A percentile compares a stretch with the other conserved stretches of the same genome.
Conservation (phyloP, 2,329 filamentous ascomycete species). For the Mycogone perniciosa region DNA sequence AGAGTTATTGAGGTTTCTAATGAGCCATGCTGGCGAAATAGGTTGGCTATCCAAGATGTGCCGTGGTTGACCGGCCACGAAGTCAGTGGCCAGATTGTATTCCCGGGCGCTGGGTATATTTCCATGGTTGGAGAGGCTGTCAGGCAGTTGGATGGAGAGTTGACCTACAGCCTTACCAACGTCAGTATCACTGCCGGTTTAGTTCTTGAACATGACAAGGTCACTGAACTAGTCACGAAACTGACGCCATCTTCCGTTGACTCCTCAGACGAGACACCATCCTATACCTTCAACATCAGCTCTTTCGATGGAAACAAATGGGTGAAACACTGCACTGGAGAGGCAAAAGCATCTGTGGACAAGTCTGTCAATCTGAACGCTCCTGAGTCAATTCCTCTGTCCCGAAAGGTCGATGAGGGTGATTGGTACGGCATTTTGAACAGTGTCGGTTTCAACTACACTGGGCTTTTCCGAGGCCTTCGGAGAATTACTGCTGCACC, state of each 20-base stretch:
- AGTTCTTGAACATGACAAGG: conserved; percentile 21
- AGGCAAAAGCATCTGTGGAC: conserved; percentile 8
- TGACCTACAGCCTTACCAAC: conserved; percentile 11
- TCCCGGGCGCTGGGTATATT: conserved; percentile 33
- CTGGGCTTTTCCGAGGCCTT: conserved; percentile 3
- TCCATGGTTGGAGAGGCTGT: conserved; percentile 27
- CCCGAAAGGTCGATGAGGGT: conserved; percentile 2
- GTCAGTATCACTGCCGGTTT: conserved; percentile 23
- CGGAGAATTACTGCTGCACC: neutral
- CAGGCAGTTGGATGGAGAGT: conserved; percentile 12
- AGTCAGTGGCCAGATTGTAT: conserved; percentile 28
- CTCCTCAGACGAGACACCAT: conserved; percentile 17
- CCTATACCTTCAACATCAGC: conserved; percentile 24
- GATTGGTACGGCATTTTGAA: conserved; percentile 7
- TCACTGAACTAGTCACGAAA: conserved; percentile 25
- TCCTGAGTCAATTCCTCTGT: no score
- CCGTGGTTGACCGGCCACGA: conserved; percentile 34
- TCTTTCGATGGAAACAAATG: conserved; percentile 23
- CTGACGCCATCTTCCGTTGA: conserved; percentile 17
- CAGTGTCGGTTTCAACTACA: conserved; percentile 7
- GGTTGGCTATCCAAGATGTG: conserved; percentile 15
- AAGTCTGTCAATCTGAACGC: neutral
- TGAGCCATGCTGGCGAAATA: conserved; percentile 20
- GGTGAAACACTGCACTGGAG: conserved; percentile 24
- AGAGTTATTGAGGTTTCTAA: conserved; percentile 2